Evolutionary conservation across 768 basidiomycete species (phyloP).

Genomic region (Pisolithus orientalis): DNA sequence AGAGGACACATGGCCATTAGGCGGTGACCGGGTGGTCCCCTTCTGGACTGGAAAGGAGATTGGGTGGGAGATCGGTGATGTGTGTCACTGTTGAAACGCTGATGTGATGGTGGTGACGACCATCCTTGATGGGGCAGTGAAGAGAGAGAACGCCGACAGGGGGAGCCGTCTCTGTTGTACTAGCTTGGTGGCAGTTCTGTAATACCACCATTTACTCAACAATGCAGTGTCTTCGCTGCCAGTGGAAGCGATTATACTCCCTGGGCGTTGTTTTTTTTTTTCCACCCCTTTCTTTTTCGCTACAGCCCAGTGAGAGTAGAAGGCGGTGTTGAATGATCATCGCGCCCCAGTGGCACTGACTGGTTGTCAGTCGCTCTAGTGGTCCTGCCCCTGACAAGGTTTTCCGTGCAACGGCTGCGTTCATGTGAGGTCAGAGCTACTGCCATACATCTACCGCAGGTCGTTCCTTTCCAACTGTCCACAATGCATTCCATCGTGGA

Average conservation of each 20-base stretch:
- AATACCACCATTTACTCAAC: not conserved
- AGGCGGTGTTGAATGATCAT: not conserved
- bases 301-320: not conserved
- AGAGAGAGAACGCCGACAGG: too few relatives aligned
- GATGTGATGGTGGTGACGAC: not conserved
- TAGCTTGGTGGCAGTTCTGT: too few relatives aligned
- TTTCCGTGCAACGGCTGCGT: not conserved
- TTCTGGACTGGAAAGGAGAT: constrained; percentile 86
- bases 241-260: too few relatives aligned
- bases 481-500: not conserved
- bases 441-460: too few relatives aligned
- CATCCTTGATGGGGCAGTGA: too few relatives aligned
- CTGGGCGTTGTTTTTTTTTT: too few relatives aligned
- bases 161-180: too few relatives aligned
- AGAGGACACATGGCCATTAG: constrained; percentile 39
- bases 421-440: too few relatives aligned
- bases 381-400: not conserved
- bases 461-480: not conserved
- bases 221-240: not conserved
- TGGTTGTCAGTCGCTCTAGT: not conserved
- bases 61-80: constrained; percentile 54
- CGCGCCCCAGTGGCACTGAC: not conserved
- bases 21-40: constrained; percentile 58
- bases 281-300: too few relatives aligned
- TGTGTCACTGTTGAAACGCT: constrained; percentile 4